Evolutionary conservation across 2,329 filamentous ascomycete genomes (phyloP), one percentile per base, ranked within the genome.

Genomic region (Hirsutella minnesotensis): DNA sequence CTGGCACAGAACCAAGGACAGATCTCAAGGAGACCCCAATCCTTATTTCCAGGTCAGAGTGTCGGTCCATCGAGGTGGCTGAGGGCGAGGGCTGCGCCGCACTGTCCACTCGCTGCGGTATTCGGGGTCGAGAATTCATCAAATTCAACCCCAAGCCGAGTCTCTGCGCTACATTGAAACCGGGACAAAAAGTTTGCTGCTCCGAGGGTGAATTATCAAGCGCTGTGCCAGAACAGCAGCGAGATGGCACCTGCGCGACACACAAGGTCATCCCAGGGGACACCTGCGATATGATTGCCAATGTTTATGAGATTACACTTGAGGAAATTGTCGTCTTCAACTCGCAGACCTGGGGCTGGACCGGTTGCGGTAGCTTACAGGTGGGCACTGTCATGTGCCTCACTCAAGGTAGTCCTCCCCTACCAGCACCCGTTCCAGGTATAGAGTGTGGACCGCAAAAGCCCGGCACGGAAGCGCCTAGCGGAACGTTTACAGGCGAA

Each of bases 361-460:
- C 43, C 7, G 61, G 60, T 13, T 66, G 63, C 34, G 44, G 48
- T 2, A 61, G 60, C 30, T 44, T 64, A 5, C 58, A 56, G 48
- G 47, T 43, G 0, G 59, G 61, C 1, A 39, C 42, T 0, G 16
- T 5, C 9, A 34, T 29, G 8, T 29, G 27, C 13, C 27, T 29
- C 8, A 29, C 8, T 29, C 8, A 29, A 13, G 27, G 27, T 15
- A 16, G 16, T 15, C 53, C 60, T 1, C 58, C 61, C 56, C 49
- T 39, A 40, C 48, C 41, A 24, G 40, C 3, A 42, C 52, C 48
- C 2, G 29, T 55, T 8, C 20, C 46, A 10, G 52, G 55, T 33
- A 55, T 57, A 5, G 43, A 51, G 3, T 63, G 72, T 49, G 71
- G 72, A 0, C 72, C 71, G 1, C 57, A 63, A 37, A 57, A 63